phyloP scores from a whole-genome alignment of 495 filamentous ascomycete species.

The Aspergillus sclerotiicarbonarius region DNA sequence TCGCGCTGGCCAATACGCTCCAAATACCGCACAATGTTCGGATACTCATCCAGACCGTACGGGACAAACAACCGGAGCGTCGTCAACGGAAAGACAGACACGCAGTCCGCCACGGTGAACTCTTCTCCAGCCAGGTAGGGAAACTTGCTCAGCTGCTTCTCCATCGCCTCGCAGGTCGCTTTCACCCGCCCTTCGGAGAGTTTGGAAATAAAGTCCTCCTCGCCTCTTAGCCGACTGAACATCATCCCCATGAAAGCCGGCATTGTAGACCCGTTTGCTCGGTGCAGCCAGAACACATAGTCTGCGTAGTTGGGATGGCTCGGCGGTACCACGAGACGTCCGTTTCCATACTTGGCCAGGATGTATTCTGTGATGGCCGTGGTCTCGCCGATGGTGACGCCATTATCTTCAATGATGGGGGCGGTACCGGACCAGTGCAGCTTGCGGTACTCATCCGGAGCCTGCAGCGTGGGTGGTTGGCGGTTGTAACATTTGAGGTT shows the following conservation, averaged over 20 bases:
- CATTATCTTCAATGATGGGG: conserved; percentile 46
- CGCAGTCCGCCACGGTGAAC: conserved; percentile 60
- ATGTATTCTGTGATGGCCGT: conserved; percentile 56
- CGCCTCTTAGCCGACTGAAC: conserved; percentile 5
- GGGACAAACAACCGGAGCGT: conserved; percentile 47
- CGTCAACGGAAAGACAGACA: conserved; percentile 51
- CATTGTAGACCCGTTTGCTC: conserved; percentile 50
- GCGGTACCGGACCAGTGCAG: background rate
- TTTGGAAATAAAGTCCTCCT: conserved; percentile 4
- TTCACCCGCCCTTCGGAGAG: conserved; percentile 20
- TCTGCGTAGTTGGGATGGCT: conserved; percentile 44
- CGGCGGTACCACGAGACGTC: conserved; percentile 41
- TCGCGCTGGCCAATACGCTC: conserved; percentile 36
- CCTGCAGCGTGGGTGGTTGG: conserved; percentile 30
- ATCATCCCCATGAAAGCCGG: conserved; percentile 24
- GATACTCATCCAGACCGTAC: conserved; percentile 39
- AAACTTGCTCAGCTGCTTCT: conserved; percentile 38
- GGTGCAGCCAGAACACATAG: conserved; percentile 61
- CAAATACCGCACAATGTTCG: conserved; percentile 47
- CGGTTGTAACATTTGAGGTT: conserved; percentile 49
- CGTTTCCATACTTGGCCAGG: conserved; percentile 43
- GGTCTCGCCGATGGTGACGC: conserved; percentile 49
- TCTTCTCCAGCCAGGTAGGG: conserved; percentile 54
- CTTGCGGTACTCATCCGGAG: background rate
- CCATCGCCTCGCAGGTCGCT: conserved; percentile 29